Evolutionary conservation across 305 asterid genomes (phyloP).

Genomic region (Solanum hybrid): DNA sequence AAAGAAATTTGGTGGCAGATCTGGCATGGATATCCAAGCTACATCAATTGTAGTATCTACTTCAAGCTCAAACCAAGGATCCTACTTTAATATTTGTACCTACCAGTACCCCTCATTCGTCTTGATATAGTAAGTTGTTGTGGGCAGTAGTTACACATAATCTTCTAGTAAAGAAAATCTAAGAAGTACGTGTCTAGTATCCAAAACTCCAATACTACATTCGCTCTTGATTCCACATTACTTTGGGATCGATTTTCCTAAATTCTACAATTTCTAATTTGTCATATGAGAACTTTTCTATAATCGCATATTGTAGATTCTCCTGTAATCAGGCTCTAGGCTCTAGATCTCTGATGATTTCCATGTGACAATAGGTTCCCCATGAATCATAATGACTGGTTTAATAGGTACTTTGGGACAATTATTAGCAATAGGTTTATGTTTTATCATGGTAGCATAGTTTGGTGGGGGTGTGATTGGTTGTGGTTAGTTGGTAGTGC

Average conservation of each 20-base stretch:
- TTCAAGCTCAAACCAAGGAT: background rate
- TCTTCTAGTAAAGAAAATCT: background rate
- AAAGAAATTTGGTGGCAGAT: background rate
- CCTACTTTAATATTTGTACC: background rate
- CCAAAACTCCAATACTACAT: background rate
- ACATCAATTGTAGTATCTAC: background rate
- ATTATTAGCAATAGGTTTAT: background rate
- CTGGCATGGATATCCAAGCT: background rate
- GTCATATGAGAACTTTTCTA: background rate
- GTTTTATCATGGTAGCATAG: too few species aligned
- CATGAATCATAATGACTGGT: background rate
- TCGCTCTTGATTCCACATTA: background rate
- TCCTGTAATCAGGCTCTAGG: rapidly evolving
- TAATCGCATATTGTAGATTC: background rate
- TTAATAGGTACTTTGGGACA: background rate
- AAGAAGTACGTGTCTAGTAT: background rate
- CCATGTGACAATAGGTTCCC: too few species aligned
- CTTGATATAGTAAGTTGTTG: background rate
- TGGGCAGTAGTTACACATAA: background rate
- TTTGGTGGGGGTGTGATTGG: too few species aligned
- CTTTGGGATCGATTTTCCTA: background rate
- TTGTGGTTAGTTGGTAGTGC: too few species aligned
- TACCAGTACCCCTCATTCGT: too few species aligned
- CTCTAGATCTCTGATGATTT: background rate
- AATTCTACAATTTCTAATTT: too few species aligned